phyloP scores from a whole-genome alignment of 257 asterid genomes.

The Solanum sitiens region DNA sequence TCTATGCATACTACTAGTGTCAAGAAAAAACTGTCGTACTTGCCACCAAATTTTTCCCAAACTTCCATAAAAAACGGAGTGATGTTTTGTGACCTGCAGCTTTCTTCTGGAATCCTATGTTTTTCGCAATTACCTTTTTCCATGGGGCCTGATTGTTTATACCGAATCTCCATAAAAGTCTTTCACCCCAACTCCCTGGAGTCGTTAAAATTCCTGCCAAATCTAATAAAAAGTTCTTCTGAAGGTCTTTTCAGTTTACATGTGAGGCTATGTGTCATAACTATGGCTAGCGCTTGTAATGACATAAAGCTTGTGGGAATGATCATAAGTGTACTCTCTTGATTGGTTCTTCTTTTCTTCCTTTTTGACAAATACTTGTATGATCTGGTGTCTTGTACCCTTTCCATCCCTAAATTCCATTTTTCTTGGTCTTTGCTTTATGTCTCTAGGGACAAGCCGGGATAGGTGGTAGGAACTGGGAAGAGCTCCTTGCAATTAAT shows the following conservation, averaged over 20 bases:
- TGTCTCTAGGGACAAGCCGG: background rate
- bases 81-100: background rate
- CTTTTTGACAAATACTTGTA: background rate
- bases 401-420: background rate
- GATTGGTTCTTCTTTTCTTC: background rate
- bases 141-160: background rate
- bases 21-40: background rate
- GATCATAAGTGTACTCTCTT: background rate
- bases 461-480: background rate
- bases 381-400: background rate
- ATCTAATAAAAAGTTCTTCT: background rate
- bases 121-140: background rate
- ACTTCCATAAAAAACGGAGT: background rate
- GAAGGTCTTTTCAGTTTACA: background rate
- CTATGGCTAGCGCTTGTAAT: background rate
- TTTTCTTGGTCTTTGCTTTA: background rate
- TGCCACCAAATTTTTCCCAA: background rate
- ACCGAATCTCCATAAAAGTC: background rate
- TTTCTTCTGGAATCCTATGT: background rate
- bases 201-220: background rate
- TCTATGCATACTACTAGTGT: background rate
- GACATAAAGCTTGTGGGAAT: background rate
- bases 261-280: background rate
- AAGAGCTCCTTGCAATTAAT: background rate
- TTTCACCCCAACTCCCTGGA: background rate